Evolutionary conservation across 805 yeast genomes (phyloP).

Genomic region (Lipomyces orientalis): DNA sequence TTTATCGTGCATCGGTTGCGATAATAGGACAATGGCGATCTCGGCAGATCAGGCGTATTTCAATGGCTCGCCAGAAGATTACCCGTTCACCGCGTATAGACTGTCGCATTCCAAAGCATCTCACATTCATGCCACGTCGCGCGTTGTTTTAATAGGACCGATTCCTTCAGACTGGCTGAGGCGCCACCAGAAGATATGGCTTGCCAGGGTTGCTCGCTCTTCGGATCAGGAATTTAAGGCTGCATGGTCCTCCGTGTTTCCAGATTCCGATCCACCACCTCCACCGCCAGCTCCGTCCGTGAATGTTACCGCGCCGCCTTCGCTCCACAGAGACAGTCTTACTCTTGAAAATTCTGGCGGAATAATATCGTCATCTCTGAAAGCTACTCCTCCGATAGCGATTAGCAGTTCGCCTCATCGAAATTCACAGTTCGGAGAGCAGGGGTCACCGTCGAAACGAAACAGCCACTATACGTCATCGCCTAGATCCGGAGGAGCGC

Average conservation of each 20-base stretch:
- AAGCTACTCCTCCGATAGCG: not conserved
- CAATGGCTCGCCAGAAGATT: not conserved
- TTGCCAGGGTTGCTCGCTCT: constrained; percentile 30
- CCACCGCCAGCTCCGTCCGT: constrained; percentile 16
- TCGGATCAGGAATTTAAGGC: constrained; percentile 29
- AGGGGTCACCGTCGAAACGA: not conserved
- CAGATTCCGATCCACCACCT: constrained; percentile 27
- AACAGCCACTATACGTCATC: not conserved
- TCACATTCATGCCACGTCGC: constrained; percentile 57
- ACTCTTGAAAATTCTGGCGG: not conserved
- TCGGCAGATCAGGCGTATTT: not conserved
- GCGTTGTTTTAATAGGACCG: constrained; percentile 59
- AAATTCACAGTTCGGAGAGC: not conserved
- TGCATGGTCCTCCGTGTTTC: constrained; percentile 36
- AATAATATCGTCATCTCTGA: constrained; percentile 1
- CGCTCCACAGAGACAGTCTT: constrained; percentile 2
- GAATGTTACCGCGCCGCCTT: constrained; percentile 9
- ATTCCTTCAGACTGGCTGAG: constrained; percentile 65
- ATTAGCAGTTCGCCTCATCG: not conserved
- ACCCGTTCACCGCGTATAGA: constrained; percentile 67
- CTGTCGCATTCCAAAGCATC: constrained; percentile 58
- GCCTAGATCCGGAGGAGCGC: not conserved
- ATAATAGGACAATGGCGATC: not conserved
- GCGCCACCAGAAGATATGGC: constrained; percentile 39
- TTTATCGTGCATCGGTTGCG: not conserved